Evolutionary conservation across 1,284 basidiomycete genomes (phyloP), one percentile per base, ranked within the genome.

Genomic region (Ceratobasidium sp.): DNA sequence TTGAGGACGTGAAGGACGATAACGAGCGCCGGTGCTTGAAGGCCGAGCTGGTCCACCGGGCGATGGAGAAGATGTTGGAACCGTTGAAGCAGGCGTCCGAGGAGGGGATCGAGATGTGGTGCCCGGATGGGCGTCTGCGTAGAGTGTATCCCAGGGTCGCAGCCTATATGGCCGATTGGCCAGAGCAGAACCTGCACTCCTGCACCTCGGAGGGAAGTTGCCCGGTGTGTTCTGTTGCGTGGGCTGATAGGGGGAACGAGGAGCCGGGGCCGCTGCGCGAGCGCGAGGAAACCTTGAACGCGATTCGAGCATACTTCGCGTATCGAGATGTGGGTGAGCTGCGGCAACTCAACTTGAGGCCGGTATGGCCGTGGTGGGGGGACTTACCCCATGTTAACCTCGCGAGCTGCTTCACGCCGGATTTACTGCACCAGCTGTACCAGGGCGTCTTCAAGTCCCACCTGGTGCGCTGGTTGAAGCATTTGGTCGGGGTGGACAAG

Each of bases 321-420:
- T 1, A 23, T n/a, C n/a, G 33, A 35, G 14, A 73, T 14, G n/a
- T 20, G 2, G 12, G 20, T 41, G n/a, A 46, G n/a, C 54, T 71
- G 1, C 10, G 59, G 2, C 20, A 10, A 0, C 59, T 62, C 3
- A 30, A 33, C 23, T 18, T 73, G 14, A 73, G 62, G 30, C 70
- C 70, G 27, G 41, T 44, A 7, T 57, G 65, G 69, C 77, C 69
- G n/a, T 78, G 69, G 62, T 78, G 62, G 57, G 77, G 52, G 55
- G 55, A 70, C 41, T 20, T 78, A 46, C 79, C 79, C 1, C 44
- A 67, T 23, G 35, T 62, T 3, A 75, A 79, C 20, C 60, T 79
- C 3, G 59, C 71, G n/a, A 50, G 16, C 16, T 78, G 70, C n/a
- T 54, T 79, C n/a, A 70, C 71, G 14, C 79, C 77, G 1, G 79